Evolutionary conservation across 164 flowering plant genomes (phyloP), one percentile per base, ranked within the genome.

Genomic region (Piper betle): DNA sequence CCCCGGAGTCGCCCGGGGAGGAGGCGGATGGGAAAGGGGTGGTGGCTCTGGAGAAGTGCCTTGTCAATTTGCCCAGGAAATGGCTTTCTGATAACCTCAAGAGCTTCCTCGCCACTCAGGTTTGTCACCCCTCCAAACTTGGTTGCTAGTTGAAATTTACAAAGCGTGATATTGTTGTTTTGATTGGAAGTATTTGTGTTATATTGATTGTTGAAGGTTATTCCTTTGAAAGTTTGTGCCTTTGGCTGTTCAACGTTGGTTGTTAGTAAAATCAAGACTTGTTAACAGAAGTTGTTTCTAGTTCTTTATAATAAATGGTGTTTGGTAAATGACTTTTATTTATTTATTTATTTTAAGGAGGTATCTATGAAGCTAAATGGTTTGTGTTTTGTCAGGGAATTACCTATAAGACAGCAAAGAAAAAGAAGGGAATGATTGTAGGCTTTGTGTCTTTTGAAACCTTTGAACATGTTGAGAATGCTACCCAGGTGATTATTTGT

Each of bases 381-480:
- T 56, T 69, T 62, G 10, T 12, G 55, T 16, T 58, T 61, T 63
- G 15, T 10, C 80, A 92, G 98, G 88, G 82, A 41, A 71, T 87
- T 71, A 9, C 37, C 4, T 83, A 64, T 65, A 80, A 81, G 69
- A 77, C 78, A 3, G 92, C 89, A 10, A 93, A 86, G 83, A 93
- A 90, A 67, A 90, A 78, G 83, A 84, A 80, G 75, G 91, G 92
- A 39, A 90, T 90, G 97, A 63, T 71, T 56, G 86, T 86, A 10
- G 97, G 97, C 62, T 90, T 93, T 76, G 80, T 84, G 61, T 78
- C 70, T 64, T 93, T 90, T 77, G 96, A 81, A 65, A 74, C 65
- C 69, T 54, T 53, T 7, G 96, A 78, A 55, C 84, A 85, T 62
- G 63, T 77, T 63, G 62, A 77, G 68, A 70, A 53, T 62, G 90